These are phyloP conservation scores for Polygonum aviculare DNA, from an alignment of 148 eudicot genomes.

Conservation along the genomic window DNA sequence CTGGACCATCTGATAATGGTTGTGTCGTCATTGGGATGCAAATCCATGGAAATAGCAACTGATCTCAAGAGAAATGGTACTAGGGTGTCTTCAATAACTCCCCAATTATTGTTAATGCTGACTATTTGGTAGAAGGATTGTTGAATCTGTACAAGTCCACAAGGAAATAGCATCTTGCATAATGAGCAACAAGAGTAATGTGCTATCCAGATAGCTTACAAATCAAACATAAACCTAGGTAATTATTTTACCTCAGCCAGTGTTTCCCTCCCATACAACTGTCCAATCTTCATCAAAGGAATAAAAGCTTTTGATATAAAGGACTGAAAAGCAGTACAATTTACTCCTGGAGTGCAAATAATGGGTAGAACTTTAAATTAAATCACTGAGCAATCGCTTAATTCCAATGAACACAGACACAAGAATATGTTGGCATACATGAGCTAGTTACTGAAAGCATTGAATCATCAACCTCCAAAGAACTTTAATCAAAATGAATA, in stretches of 20 bases:
- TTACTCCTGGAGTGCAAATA: constrained; percentile 34
- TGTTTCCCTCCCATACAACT: constrained; percentile 42
- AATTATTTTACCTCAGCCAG: constrained; percentile 50
- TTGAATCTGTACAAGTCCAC: constrained; percentile 35
- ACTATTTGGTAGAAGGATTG: constrained; percentile 58
- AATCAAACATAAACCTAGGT: background rate
- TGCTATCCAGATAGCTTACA: background rate
- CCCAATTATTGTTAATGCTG: constrained; percentile 57
- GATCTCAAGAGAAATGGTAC: constrained; percentile 60
- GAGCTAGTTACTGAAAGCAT: background rate
- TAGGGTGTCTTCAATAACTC: constrained; percentile 45
- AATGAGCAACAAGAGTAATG: constrained; percentile 8
- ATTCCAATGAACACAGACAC: background rate
- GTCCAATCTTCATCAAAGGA: constrained; percentile 47
- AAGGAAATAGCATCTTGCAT: constrained; percentile 3
- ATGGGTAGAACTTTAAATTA: background rate
- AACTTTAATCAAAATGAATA: background rate
- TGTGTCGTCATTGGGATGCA: constrained; percentile 40
- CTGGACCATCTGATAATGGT: constrained; percentile 41
- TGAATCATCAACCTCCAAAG: background rate
- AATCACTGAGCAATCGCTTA: background rate
- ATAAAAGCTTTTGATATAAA: constrained; percentile 58
- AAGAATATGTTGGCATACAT: background rate
- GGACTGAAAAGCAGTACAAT: constrained; percentile 25
- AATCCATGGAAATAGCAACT: constrained; percentile 55